Evolutionary conservation across 441 rosid genomes (phyloP).

Genomic region (Gossypium schwendimanii): DNA sequence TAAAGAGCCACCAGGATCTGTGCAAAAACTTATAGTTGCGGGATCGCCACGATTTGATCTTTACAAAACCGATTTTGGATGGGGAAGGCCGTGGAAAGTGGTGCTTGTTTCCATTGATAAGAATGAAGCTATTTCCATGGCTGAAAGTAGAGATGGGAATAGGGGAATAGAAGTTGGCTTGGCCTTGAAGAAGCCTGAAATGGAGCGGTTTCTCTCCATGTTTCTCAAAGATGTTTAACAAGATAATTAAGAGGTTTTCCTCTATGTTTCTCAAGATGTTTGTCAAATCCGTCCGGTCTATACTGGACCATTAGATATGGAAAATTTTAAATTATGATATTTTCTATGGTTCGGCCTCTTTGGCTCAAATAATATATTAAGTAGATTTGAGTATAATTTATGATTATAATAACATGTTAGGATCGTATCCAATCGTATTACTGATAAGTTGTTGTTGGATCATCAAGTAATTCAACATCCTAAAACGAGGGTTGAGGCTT

Average conservation of each 20-base stretch:
- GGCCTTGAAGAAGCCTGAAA: not conserved
- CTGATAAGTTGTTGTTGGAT: too few relatives aligned
- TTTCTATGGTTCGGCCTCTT: too few relatives aligned
- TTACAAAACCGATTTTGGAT: not conserved
- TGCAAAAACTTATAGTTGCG: not conserved
- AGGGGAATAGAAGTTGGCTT: not conserved
- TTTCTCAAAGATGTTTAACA: not conserved
- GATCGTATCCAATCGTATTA: too few relatives aligned
- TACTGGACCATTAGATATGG: too few relatives aligned
- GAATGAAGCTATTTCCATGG: not conserved
- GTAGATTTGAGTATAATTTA: too few relatives aligned
- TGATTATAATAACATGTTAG: too few relatives aligned
- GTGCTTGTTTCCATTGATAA: not conserved
- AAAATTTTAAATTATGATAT: not conserved
- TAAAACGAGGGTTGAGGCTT: slow-evolving; percentile 29
- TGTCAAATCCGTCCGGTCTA: too few relatives aligned
- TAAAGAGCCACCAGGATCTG: not conserved
- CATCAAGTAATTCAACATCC: too few relatives aligned
- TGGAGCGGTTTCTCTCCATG: not conserved
- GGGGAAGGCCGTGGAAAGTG: not conserved
- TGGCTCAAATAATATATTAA: too few relatives aligned
- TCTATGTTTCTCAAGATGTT: too few relatives aligned
- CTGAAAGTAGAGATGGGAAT: not conserved
- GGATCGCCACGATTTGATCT: not conserved
- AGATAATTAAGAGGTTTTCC: not conserved